These are phyloP conservation scores for Boletus insuetus DNA, from an alignment of 768 basidiomycete genomes.

Conservation along the genomic window DNA sequence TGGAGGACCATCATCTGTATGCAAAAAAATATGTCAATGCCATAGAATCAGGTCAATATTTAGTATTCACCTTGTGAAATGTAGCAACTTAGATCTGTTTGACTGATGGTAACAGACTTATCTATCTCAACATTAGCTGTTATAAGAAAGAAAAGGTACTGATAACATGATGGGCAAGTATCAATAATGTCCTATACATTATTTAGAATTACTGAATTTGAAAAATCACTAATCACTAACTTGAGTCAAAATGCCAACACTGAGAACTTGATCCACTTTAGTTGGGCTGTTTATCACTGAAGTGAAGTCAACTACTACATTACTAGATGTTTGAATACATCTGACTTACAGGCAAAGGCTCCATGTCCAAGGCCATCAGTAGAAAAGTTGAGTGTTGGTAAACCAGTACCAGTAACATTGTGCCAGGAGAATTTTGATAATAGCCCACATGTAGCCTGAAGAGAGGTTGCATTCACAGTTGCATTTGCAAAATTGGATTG, in stretches of 20 bases:
- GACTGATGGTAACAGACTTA: background rate
- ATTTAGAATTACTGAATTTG: too few species aligned
- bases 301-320: background rate
- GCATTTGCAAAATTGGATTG: background rate
- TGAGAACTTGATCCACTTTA: background rate
- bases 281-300: background rate
- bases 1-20: background rate
- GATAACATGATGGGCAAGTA: background rate
- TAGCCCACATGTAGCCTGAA: slow-evolving; percentile 7
- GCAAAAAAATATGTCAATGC: background rate
- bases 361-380: background rate
- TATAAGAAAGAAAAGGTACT: slow-evolving; percentile 8
- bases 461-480: slow-evolving; percentile 13
- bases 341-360: background rate
- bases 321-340: background rate
- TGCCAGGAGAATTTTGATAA: slow-evolving; percentile 3
- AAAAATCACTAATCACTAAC: background rate
- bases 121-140: slow-evolving; percentile 9
- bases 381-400: background rate
- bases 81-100: background rate
- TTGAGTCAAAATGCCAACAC: background rate
- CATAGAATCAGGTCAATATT: background rate
- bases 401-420: too few species aligned
- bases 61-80: background rate
- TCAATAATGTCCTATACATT: background rate